A percentile compares a stretch with the other conserved stretches of the same genome.
Evolutionary conservation across 1,284 basidiomycete species (phyloP).

Genomic region (Apiotrichum brassicae): DNA sequence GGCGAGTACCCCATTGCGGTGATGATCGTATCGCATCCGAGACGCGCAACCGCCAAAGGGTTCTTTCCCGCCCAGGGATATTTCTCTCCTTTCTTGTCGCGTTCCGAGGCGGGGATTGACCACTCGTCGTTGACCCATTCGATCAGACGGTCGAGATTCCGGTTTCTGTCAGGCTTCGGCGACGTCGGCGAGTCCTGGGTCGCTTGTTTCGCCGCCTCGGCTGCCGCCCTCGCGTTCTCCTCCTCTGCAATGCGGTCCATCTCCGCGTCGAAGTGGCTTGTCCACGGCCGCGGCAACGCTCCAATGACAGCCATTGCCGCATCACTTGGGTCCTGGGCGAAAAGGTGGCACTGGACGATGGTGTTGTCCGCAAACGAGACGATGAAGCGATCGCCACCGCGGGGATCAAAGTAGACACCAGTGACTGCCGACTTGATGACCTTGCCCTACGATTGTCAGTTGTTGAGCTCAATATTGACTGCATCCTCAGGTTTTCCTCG

Average conservation of each 20-base stretch:
- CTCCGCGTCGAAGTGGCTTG: conserved; percentile 24
- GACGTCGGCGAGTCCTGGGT: background rate
- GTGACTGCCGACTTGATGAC: conserved; percentile 74
- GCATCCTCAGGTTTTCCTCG: background rate
- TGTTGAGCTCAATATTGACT: background rate
- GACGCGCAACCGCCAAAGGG: conserved; percentile 41
- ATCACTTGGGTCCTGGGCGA: conserved; percentile 37
- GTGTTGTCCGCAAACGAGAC: conserved; percentile 73
- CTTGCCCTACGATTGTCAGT: conserved; percentile 59
- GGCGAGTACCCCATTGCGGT: conserved; percentile 84
- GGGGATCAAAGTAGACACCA: conserved; percentile 81
- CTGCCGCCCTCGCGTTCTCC: conserved; percentile 1
- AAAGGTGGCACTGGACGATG: conserved; percentile 39
- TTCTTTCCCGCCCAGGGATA: conserved; percentile 44
- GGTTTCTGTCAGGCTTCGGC: conserved; percentile 3
- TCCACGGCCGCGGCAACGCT: conserved; percentile 32
- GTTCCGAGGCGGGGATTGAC: conserved; percentile 21
- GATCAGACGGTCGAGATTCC: conserved; percentile 25
- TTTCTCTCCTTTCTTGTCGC: conserved; percentile 31
- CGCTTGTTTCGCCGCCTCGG: background rate
- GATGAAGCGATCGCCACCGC: conserved; percentile 74
- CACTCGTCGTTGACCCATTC: conserved; percentile 47
- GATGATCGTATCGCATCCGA: conserved; percentile 52
- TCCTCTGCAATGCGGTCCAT: background rate
- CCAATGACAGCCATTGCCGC: conserved; percentile 19